phyloP scores from a whole-genome alignment of 495 filamentous ascomycete genomes.

The Aspergillus bertholletiae region DNA sequence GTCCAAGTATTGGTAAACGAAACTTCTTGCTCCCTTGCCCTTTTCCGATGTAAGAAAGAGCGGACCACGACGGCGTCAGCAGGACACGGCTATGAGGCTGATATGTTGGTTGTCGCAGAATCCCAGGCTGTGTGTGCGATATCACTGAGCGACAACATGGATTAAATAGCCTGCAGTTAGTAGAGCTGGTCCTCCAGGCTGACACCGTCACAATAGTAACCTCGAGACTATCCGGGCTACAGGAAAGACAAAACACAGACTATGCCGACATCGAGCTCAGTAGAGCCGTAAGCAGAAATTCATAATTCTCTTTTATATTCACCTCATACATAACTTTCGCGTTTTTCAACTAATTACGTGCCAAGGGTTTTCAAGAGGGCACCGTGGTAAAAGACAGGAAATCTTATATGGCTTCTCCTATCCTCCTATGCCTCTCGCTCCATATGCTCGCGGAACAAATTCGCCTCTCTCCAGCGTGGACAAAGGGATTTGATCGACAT shows the following conservation, averaged over 20 bases:
- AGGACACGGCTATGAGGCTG: background rate
- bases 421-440: background rate
- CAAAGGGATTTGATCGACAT: conserved; percentile 2
- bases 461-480: background rate
- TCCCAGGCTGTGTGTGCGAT: background rate
- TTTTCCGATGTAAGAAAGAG: background rate
- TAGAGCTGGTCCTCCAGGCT: background rate
- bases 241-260: background rate
- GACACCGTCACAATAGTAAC: background rate
- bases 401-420: background rate
- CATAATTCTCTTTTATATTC: background rate
- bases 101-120: background rate
- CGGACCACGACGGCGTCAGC: background rate
- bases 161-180: background rate
- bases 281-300: background rate
- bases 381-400: conserved; percentile 2
- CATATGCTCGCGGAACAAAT: background rate
- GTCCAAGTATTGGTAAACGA: background rate
- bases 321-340: conserved; percentile 4
- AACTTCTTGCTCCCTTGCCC: background rate
- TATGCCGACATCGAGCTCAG: background rate
- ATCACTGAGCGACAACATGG: background rate
- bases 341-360: conserved; percentile 4
- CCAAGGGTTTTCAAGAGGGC: background rate
- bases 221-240: background rate